Evolutionary conservation across 495 filamentous ascomycete genomes (phyloP).

Genomic region (Letharia lupina): DNA sequence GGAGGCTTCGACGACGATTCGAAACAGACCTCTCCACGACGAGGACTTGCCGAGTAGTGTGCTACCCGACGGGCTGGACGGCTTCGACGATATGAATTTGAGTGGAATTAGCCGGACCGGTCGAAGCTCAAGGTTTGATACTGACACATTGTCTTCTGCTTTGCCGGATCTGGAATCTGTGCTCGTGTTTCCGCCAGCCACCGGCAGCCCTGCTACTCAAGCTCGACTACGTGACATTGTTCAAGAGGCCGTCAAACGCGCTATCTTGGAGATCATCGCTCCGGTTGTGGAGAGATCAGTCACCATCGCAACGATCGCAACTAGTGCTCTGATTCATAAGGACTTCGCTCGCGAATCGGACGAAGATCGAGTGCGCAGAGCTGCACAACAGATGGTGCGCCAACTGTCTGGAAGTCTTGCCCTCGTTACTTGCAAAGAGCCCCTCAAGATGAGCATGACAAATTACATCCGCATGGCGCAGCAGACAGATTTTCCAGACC

Average conservation of each 20-base stretch:
- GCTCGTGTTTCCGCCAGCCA: slow-evolving; percentile 65
- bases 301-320: slow-evolving; percentile 93
- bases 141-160: slow-evolving; percentile 59
- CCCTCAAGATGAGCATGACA: slow-evolving; percentile 85
- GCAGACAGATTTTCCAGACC: slow-evolving; percentile 53
- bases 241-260: slow-evolving; percentile 70
- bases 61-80: slow-evolving; percentile 61
- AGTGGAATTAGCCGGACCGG: slow-evolving; percentile 61
- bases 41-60: slow-evolving; percentile 47
- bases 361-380: slow-evolving; percentile 71
- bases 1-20: slow-evolving; percentile 72
- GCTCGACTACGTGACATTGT: slow-evolving; percentile 72
- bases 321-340: slow-evolving; percentile 84
- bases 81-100: slow-evolving; percentile 70
- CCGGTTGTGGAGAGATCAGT: slow-evolving; percentile 96
- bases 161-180: slow-evolving; percentile 71
- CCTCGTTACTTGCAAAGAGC: slow-evolving; percentile 96
- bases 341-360: slow-evolving; percentile 92
- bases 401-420: slow-evolving; percentile 87
- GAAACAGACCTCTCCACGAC: slow-evolving; percentile 52
- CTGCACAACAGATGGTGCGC: slow-evolving; percentile 86
- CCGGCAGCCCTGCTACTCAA: slow-evolving; percentile 62
- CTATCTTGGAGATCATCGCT: slow-evolving; percentile 88
- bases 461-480: slow-evolving; percentile 85
- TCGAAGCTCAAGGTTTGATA: slow-evolving; percentile 60